A percentile compares a stretch with the other conserved stretches of the same genome.
Conservation (phyloP, 2,329 filamentous ascomycete genomes). For the Zymoseptoria brevis region DNA sequence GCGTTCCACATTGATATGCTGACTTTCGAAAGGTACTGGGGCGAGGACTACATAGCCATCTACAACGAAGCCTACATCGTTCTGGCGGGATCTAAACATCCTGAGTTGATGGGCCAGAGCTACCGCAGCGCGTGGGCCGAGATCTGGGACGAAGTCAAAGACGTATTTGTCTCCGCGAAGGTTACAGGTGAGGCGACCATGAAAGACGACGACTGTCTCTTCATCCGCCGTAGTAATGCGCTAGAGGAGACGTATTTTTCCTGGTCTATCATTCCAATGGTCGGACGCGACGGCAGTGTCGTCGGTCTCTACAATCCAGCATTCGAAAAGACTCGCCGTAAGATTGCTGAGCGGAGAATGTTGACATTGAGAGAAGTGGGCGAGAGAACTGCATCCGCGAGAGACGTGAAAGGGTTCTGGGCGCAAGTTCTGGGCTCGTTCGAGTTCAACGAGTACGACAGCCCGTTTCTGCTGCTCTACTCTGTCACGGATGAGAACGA, state of each 20-base stretch:
- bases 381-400: conserved; percentile 64
- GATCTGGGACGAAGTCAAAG: conserved; percentile 64
- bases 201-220: conserved; percentile 75
- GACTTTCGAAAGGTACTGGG: conserved; percentile 54
- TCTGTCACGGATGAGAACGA: conserved; percentile 64
- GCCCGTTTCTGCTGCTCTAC: conserved; percentile 70
- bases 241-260: conserved; percentile 76
- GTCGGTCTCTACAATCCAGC: conserved; percentile 70
- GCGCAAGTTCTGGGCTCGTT: conserved; percentile 59
- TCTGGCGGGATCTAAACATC: conserved; percentile 70
- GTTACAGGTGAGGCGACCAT: conserved; percentile 68
- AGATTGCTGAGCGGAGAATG: conserved; percentile 73
- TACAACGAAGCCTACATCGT: conserved; percentile 67
- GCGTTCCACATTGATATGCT: conserved; percentile 42
- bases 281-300: conserved; percentile 65
- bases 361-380: conserved; percentile 69
- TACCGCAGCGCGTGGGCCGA: conserved; percentile 54
- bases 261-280: conserved; percentile 71
- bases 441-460: conserved; percentile 65
- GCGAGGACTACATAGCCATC: conserved; percentile 57
- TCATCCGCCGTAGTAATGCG: conserved; percentile 60
- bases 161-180: conserved; percentile 59
- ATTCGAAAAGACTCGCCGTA: conserved; percentile 72
- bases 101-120: conserved; percentile 61
- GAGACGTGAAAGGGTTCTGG: conserved; percentile 69